phyloP scores from a whole-genome alignment of 768 basidiomycete genomes.

The Pleurotus salmoneostramineus region DNA sequence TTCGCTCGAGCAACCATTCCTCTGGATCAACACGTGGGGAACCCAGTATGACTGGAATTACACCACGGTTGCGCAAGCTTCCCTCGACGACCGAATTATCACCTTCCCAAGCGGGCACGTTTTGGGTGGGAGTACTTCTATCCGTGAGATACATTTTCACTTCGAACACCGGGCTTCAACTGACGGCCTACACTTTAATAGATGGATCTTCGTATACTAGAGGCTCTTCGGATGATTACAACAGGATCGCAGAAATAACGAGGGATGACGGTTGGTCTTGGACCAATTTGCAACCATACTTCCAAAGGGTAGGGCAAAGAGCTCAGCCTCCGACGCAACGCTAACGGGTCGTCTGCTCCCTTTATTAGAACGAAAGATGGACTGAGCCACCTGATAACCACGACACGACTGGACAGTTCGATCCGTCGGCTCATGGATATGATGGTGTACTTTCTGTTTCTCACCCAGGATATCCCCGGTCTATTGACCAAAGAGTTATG shows the following conservation, averaged over 20 bases:
- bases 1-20: constrained; percentile 7
- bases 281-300: constrained; percentile 19
- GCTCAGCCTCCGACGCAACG: background rate
- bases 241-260: constrained; percentile 17
- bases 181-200: background rate
- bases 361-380: constrained; percentile 22
- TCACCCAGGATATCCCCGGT: constrained; percentile 15
- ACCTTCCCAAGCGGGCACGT: constrained; percentile 23
- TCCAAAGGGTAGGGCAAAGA: constrained; percentile 15
- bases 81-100: constrained; percentile 17
- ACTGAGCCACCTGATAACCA: constrained; percentile 21
- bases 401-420: constrained; percentile 21
- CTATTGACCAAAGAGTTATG: constrained; percentile 18
- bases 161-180: background rate
- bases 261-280: constrained; percentile 26
- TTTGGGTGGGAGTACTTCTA: constrained; percentile 27
- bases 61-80: constrained; percentile 18
- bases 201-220: constrained; percentile 22
- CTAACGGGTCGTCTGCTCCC: background rate
- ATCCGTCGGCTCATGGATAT: constrained; percentile 21
- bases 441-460: constrained; percentile 20
- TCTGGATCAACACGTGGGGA: background rate
- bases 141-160: constrained; percentile 16
- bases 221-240: constrained; percentile 21
- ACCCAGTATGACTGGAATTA: constrained; percentile 18